phyloP scores from a whole-genome alignment of 495 filamentous ascomycete species.

The Physcia stellaris region DNA sequence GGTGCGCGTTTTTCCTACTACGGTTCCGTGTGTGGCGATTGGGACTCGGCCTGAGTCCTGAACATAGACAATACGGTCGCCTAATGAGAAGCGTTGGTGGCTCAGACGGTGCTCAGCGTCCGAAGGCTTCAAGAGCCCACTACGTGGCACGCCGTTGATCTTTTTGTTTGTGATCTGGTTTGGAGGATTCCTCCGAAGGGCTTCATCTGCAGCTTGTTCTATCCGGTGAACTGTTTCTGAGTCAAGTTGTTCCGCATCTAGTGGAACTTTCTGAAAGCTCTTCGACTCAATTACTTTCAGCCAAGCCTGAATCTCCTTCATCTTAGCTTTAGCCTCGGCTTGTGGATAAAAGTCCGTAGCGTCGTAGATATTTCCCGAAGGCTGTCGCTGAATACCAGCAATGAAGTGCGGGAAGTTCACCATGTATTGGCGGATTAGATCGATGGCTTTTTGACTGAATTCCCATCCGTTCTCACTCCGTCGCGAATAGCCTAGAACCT shows the following conservation, averaged over 20 bases:
- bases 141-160: slow-evolving; percentile 65
- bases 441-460: slow-evolving; percentile 74
- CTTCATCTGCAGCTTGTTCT: slow-evolving; percentile 56
- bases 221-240: slow-evolving; percentile 75
- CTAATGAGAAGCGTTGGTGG: slow-evolving; percentile 71
- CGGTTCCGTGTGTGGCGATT: slow-evolving; percentile 80
- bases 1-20: slow-evolving; percentile 81
- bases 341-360: slow-evolving; percentile 80
- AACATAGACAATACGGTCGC: slow-evolving; percentile 86
- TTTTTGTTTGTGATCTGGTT: slow-evolving; percentile 33
- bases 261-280: slow-evolving; percentile 81
- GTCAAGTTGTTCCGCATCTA: slow-evolving; percentile 92
- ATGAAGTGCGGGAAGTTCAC: slow-evolving; percentile 90
- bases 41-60: slow-evolving; percentile 90
- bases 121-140: slow-evolving; percentile 73
- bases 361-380: slow-evolving; percentile 56
- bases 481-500: slow-evolving; percentile 91
- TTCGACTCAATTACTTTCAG: slow-evolving; percentile 79
- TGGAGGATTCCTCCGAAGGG: slow-evolving; percentile 35
- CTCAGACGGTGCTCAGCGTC: slow-evolving; percentile 85
- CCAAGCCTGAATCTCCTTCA: slow-evolving; percentile 86
- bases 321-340: slow-evolving; percentile 44
- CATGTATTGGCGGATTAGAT: slow-evolving; percentile 78
- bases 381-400: slow-evolving; percentile 64
- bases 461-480: slow-evolving; percentile 81